These are phyloP conservation scores for Rhodotorula sp. DNA, from an alignment of 1,284 basidiomycete species.

Conservation along the genomic window DNA sequence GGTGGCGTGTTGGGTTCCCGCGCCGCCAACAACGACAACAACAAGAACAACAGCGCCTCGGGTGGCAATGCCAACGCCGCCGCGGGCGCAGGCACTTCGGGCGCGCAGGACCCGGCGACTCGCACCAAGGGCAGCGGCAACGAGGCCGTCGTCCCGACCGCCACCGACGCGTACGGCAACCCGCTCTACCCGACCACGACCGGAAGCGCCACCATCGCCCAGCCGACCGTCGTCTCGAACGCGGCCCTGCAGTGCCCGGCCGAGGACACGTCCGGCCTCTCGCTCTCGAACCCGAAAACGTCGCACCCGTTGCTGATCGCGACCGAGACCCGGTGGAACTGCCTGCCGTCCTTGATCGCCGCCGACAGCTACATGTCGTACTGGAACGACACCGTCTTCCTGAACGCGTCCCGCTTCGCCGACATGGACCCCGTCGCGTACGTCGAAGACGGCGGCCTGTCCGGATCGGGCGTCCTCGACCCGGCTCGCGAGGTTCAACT, in stretches of 20 bases:
- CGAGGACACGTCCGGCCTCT: conserved; percentile 52
- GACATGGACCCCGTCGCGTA: conserved; percentile 48
- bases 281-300: conserved; percentile 59
- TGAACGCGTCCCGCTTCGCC: conserved; percentile 75
- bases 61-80: neutral
- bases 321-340: conserved; percentile 86
- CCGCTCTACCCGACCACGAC: conserved; percentile 56
- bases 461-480: conserved; percentile 84
- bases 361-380: conserved; percentile 76
- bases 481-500: conserved; percentile 84
- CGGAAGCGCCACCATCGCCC: conserved; percentile 69
- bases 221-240: conserved; percentile 65
- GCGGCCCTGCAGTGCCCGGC: conserved; percentile 72
- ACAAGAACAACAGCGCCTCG: conserved; percentile 5
- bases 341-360: conserved; percentile 70
- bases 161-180: conserved; percentile 40
- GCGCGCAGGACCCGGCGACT: conserved; percentile 19
- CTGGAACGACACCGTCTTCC: conserved; percentile 91
- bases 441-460: conserved; percentile 33
- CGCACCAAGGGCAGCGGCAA: conserved; percentile 23
- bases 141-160: conserved; percentile 27
- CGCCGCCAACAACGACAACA: conserved; percentile 27
- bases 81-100: neutral
- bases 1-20: conserved; percentile 35
- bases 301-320: conserved; percentile 90